phyloP scores from a whole-genome alignment of 2,329 filamentous ascomycete genomes.

The Paraconiothyrium sp. region DNA sequence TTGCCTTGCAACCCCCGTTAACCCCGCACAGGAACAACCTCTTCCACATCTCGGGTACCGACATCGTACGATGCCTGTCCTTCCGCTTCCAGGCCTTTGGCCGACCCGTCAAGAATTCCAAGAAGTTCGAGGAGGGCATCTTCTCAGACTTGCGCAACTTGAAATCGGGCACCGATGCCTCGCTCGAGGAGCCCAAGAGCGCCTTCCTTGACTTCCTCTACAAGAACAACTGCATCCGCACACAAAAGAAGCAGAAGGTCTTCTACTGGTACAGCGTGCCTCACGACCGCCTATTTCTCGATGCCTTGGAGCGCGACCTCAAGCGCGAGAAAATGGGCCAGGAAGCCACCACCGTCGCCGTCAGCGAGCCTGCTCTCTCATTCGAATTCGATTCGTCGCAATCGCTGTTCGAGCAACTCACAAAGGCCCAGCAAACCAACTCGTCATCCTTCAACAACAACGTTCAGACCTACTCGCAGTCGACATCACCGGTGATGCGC shows the following conservation, averaged over 20 bases:
- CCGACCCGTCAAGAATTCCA: conserved; percentile 97
- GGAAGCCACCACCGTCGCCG: conserved; percentile 94
- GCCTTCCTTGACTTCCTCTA: conserved; percentile 98
- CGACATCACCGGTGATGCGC: conserved; percentile 87
- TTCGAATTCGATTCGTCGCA: conserved; percentile 99
- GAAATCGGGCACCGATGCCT: conserved; percentile 97
- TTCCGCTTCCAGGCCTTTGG: conserved; percentile 99
- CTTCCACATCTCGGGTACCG: conserved; percentile 98
- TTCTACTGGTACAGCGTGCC: conserved; percentile 99
- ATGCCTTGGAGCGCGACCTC: conserved; percentile 94
- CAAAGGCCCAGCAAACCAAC: conserved; percentile 98
- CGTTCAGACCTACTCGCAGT: conserved; percentile 74
- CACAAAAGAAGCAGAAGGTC: conserved; percentile 99
- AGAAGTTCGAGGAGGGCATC: conserved; percentile 99
- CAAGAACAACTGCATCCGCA: conserved; percentile 99
- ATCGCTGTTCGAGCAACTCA: conserved; percentile 98
- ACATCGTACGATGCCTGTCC: conserved; percentile 96
- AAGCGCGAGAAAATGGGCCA: conserved; percentile 99
- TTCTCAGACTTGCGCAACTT: conserved; percentile 98
- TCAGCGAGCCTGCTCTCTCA: conserved; percentile 95
- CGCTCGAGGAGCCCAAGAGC: conserved; percentile 98
- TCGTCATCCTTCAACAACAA: conserved; percentile 91
- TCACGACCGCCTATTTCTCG: conserved; percentile 95
- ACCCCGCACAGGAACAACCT: conserved; percentile 81
- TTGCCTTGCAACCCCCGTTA: conserved; percentile 26